Evolutionary conservation across 2,329 filamentous ascomycete species (phyloP), one percentile per base, ranked within the genome.

Genomic region (Xenoacremonium recifei): DNA sequence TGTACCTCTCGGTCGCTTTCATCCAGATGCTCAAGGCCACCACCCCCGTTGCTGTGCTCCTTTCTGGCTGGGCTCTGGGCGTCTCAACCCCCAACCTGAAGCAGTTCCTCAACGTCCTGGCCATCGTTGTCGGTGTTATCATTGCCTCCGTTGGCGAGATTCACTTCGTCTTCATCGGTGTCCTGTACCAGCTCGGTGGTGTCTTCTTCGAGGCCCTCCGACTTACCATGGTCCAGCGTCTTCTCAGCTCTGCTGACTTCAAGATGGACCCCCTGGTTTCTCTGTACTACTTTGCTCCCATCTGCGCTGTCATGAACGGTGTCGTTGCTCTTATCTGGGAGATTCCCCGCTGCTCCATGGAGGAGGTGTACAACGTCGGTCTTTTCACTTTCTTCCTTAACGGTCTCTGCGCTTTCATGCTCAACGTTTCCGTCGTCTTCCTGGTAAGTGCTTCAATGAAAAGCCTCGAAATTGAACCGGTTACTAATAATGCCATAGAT

Each of bases 21-120:
- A 97, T 97, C 61, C 92, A 97, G 77, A 97, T 97, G 92, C 84
- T 97, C 68, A 97, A 97, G 87, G 93, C 93, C 54, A 96, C 90
- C 32, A 97, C 89, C 21, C 93, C 93, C 13, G 91, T 97, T 45
- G 91, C 90, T 40, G 91, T 97, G 39, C 82, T 99, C 29, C 70
- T 97, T 54, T 86, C 89, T 30, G 89, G 89, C 54, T 97, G 93
- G 92, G 75, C 77, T 39, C 83, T 97, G 60, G 89, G 90, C 44
- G 82, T 96, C 38, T 82, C 88, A 12, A 82, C 88, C 48, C 87
- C 89, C 40, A 95, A 90, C 72, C 65, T 93, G 55, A 91, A 84
- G 73, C 87, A 89, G 36, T 85, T 99, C 58, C 79, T 88, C 63
- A 99, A 99, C 64, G 91, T 99, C 49, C 93, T 88, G 31, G 79